These are phyloP conservation scores for Botrytis deweyae DNA, from an alignment of 2,329 filamentous ascomycete genomes.

Conservation along the genomic window DNA sequence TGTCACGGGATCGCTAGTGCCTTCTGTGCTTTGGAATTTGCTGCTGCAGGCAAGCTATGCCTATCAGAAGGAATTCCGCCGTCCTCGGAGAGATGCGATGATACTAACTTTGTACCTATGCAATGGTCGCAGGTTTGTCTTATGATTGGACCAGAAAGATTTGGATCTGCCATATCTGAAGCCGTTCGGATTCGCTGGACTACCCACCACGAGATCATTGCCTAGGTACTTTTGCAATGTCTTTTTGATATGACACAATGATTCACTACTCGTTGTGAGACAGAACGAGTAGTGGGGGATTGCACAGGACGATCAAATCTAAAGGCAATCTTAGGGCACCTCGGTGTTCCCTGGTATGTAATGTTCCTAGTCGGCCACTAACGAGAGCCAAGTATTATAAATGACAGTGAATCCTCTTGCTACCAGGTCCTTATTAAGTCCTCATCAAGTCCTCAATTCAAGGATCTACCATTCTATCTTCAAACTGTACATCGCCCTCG, in stretches of 20 bases:
- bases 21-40: constrained; percentile 14
- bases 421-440: constrained; percentile 20
- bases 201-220: neutral
- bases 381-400: constrained; percentile 25
- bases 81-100: neutral
- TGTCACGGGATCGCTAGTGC: neutral
- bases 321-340: neutral
- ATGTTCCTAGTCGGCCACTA: no score
- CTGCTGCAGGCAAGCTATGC: neutral
- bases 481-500: constrained; percentile 12
- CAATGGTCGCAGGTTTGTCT: neutral
- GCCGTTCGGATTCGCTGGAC: constrained; percentile 2
- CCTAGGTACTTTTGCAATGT: neutral
- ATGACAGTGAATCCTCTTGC: constrained; percentile 21
- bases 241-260: neutral
- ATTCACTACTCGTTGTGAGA: neutral
- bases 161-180: constrained; percentile 17
- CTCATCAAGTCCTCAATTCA: constrained; percentile 10
- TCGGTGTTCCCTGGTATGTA: constrained; percentile 4
- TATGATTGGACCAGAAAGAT: neutral
- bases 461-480: constrained; percentile 19
- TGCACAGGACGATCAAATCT: neutral
- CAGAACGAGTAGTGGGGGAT: neutral
- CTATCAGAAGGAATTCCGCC: neutral
- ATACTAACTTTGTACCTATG: constrained; percentile 3